These are phyloP conservation scores for Xylariales sp. DNA, from an alignment of 2,329 filamentous ascomycete species.

Conservation along the genomic window DNA sequence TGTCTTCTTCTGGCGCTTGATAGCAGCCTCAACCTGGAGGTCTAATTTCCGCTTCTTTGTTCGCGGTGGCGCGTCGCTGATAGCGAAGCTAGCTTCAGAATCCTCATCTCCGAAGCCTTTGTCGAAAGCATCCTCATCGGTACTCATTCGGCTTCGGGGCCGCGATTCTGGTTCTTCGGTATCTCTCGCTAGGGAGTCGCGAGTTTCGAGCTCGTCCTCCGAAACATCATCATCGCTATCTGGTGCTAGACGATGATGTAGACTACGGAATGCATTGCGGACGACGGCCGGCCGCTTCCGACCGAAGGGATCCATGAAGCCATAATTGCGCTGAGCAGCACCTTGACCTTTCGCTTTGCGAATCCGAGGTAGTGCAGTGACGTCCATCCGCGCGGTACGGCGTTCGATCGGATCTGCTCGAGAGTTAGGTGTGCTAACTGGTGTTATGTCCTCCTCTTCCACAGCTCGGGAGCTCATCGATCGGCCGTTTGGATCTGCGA, in stretches of 20 bases:
- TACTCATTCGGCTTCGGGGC: conserved; percentile 69
- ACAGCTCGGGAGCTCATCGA: conserved; percentile 30
- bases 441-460: conserved; percentile 57
- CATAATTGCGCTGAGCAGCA: conserved; percentile 54
- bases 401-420: conserved; percentile 58
- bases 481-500: conserved; percentile 53
- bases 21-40: conserved; percentile 61
- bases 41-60: conserved; percentile 72
- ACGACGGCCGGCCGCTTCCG: conserved; percentile 55
- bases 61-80: conserved; percentile 49
- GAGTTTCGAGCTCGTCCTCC: conserved; percentile 69
- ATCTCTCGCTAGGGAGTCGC: conserved; percentile 60
- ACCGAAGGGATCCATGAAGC: conserved; percentile 64
- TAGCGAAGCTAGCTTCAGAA: conserved; percentile 65
- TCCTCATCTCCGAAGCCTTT: conserved; percentile 56
- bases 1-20: conserved; percentile 76
- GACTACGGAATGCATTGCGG: conserved; percentile 65
- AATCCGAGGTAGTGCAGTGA: conserved; percentile 69
- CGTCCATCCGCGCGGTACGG: conserved; percentile 51
- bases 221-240: conserved; percentile 76
- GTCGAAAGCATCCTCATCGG: conserved; percentile 52
- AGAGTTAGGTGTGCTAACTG: conserved; percentile 62
- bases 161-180: conserved; percentile 84
- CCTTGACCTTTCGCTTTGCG: conserved; percentile 60
- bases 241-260: conserved; percentile 75